Evolutionary conservation across 2,329 filamentous ascomycete species (phyloP), one percentile per base, ranked within the genome.

Genomic region (Mollisiaceae sp.): DNA sequence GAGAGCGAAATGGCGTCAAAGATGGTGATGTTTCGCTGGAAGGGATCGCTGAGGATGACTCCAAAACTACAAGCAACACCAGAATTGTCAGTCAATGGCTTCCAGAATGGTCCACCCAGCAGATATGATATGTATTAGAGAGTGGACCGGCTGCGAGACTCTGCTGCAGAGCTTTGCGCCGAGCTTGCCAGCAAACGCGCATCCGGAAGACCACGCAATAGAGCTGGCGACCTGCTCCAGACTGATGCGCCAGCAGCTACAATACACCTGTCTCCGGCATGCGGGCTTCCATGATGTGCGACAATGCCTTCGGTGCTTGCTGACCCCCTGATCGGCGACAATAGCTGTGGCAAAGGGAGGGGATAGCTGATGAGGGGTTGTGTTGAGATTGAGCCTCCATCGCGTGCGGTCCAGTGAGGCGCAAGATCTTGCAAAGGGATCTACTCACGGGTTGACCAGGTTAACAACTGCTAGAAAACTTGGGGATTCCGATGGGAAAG

Each of bases 381-480:
- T 60, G 66, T 63, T 65, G 66, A 64, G 66, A 69, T 68, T 69
- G 70, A 71, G 63, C 47, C 67, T 69, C 68, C 67, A 71, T 71
- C 67, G 73, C 68, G 62, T 71, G 66, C 67, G 27, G 27, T 32
- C 27, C 27, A 32, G 27, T 32, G 27, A 71, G 69, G 72, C 71
- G 70, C 69, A 72, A 69, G 71, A 69, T 65, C 65, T 64, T 55
- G 64, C 55, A 65, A 70, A 70, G 67, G 62, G 69, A 73, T 71
- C 70, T 69, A 72, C 73, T 75, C 70, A 74, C 73, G 68, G 66
- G 65, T 71, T 69, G 70, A 74, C 71, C 69, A 69, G 68, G 67
- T 73, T 32, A 71, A 71, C 60, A 68, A 65, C 58, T 73, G 71
- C 65, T 20, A 65, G 69, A 74, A 73, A 74, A 68, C 67, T 70